phyloP scores from a whole-genome alignment of 2,329 filamentous ascomycete species.

The Trichoderma sp. region DNA sequence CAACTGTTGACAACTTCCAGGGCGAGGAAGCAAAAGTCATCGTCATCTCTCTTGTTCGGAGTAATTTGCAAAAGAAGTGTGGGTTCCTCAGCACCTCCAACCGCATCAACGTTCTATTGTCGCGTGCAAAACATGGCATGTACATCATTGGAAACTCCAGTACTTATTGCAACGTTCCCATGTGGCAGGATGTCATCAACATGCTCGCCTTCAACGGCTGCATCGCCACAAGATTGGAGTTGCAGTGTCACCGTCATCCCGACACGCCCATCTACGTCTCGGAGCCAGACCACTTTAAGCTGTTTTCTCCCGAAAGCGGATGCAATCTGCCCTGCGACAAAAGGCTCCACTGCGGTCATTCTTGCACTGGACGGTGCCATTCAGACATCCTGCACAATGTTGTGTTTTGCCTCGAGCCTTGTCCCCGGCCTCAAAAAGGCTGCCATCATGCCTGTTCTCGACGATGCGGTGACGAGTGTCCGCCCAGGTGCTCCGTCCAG shows the following conservation, averaged over 20 bases:
- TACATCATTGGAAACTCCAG: conserved; percentile 65
- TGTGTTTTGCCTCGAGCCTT: conserved; percentile 44
- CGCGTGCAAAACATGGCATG: conserved; percentile 65
- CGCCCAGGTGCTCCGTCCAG: conserved; percentile 33
- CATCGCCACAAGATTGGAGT: conserved; percentile 49
- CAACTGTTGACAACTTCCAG: conserved; percentile 74
- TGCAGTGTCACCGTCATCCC: conserved; percentile 60
- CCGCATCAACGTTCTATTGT: conserved; percentile 66
- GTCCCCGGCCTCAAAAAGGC: conserved; percentile 38
- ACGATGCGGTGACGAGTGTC: conserved; percentile 44
- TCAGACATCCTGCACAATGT: conserved; percentile 45
- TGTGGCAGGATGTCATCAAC: conserved; percentile 60
- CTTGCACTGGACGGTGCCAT: conserved; percentile 46
- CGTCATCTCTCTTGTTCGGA: conserved; percentile 67
- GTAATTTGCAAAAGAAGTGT: conserved; percentile 55
- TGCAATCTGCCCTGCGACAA: conserved; percentile 51
- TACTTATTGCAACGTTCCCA: conserved; percentile 54
- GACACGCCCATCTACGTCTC: conserved; percentile 49
- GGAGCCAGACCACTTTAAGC: conserved; percentile 54
- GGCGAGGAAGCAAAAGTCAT: conserved; percentile 72
- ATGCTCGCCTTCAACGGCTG: conserved; percentile 47
- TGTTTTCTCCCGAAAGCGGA: conserved; percentile 59
- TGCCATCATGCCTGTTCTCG: conserved; percentile 45
- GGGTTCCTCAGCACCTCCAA: conserved; percentile 67
- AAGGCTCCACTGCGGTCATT: conserved; percentile 48